A percentile compares a stretch with the other conserved stretches of the same genome.
phyloP scores from a whole-genome alignment of 2,329 filamentous ascomycete species.

The Ophiostoma sp. region DNA sequence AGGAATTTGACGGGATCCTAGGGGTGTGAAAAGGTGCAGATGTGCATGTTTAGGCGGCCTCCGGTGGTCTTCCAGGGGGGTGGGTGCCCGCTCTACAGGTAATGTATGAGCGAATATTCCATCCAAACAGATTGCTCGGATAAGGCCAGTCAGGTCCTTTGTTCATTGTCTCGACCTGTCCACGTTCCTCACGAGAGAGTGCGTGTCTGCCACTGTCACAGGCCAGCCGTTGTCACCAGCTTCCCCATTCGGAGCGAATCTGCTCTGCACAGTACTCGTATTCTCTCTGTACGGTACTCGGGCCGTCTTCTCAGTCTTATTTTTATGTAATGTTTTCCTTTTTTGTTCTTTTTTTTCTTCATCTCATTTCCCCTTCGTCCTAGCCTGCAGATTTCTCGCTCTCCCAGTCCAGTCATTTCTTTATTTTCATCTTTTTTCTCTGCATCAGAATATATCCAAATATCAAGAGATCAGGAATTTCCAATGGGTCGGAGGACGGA shows the following conservation, averaged over 20 bases:
- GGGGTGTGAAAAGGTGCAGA: not conserved
- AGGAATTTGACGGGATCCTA: not conserved
- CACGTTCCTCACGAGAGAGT: not conserved
- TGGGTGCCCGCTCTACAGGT: not conserved
- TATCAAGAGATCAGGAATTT: not conserved
- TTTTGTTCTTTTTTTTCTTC: not conserved
- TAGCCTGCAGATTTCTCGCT: not conserved
- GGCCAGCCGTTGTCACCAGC: not conserved
- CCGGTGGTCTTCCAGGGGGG: not conserved
- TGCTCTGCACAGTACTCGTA: not conserved
- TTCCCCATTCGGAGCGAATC: not conserved
- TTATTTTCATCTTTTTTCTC: not conserved
- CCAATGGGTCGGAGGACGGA: not conserved
- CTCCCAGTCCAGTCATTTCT: too few relatives aligned
- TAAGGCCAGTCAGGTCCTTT: not conserved
- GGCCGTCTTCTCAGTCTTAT: not conserved
- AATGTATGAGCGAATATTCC: conserved; percentile 11
- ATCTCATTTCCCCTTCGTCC: not conserved
- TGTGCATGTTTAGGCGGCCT: not conserved
- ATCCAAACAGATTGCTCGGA: conserved; percentile 11
- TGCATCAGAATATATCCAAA: not conserved
- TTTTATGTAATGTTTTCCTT: not conserved
- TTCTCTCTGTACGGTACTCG: not conserved
- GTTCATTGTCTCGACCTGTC: not conserved
- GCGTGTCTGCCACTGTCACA: not conserved